phyloP scores from a whole-genome alignment of 2,329 filamentous ascomycete species.

The Sporothrix curviconia region DNA sequence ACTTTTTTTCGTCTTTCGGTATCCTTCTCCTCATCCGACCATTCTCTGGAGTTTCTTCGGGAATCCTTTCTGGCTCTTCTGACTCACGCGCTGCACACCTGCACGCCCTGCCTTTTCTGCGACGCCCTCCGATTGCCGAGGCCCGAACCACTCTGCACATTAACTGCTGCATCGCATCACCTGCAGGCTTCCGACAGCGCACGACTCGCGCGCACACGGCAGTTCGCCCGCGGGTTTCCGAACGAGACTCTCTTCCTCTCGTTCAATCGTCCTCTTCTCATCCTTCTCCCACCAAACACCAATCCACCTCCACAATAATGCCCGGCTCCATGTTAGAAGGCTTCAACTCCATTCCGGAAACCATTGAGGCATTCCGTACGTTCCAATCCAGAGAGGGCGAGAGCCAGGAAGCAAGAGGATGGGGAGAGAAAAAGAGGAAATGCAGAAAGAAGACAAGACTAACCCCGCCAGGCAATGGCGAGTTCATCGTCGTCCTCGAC shows the following conservation, averaged over 20 bases:
- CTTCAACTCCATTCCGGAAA: conserved; percentile 61
- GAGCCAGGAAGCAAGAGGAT: neutral
- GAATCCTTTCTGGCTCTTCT: neutral
- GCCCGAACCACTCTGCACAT: no score
- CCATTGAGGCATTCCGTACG: conserved; percentile 59
- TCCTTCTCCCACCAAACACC: neutral
- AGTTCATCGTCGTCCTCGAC: conserved; percentile 96
- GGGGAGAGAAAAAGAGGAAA: neutral
- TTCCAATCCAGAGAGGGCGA: conserved; percentile 10
- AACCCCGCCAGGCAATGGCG: conserved; percentile 26
- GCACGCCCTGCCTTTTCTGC: no score
- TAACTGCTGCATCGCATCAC: neutral
- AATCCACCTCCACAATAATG: conserved; percentile 34
- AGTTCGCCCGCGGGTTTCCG: no score
- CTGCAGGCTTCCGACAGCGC: no score
- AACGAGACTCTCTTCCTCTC: no score
- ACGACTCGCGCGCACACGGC: no score
- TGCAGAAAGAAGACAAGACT: neutral
- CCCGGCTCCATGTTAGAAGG: conserved; percentile 45
- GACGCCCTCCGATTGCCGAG: no score
- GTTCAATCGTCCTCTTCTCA: no score
- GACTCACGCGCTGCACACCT: no score
- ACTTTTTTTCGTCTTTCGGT: no score
- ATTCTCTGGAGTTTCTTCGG: no score
- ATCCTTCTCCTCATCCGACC: no score